Percentiles rank a stretch among this genome's conserved stretches.
These are phyloP conservation scores for Crotalaria pallida DNA, from an alignment of 306 rosid species.

Conservation along the genomic window DNA sequence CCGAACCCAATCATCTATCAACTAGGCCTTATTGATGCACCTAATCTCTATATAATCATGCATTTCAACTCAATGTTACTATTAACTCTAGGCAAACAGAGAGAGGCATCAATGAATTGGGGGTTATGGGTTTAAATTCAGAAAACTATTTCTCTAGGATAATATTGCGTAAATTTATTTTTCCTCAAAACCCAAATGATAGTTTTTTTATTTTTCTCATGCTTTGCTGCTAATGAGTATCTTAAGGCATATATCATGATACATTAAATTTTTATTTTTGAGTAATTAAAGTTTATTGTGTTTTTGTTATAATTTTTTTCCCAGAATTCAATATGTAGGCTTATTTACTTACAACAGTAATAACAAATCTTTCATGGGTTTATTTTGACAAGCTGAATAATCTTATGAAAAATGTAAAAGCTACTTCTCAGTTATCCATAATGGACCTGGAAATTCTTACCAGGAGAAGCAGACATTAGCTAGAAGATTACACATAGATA, in stretches of 20 bases:
- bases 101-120: background rate
- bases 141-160: no score
- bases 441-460: slow-evolving; percentile 23
- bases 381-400: slow-evolving; percentile 5
- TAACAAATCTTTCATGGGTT: background rate
- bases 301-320: background rate
- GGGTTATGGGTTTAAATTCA: no score
- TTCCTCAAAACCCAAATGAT: background rate
- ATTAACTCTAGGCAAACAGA: background rate
- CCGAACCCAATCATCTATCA: no score
- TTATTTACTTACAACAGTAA: background rate
- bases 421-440: slow-evolving; percentile 29
- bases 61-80: background rate
- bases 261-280: background rate
- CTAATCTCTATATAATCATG: no score
- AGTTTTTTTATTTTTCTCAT: background rate
- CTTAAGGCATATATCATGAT: no score
- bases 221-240: background rate
- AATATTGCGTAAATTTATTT: no score
- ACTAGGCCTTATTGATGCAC: no score
- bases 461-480: slow-evolving; percentile 20
- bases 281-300: background rate
- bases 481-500: slow-evolving; percentile 10
- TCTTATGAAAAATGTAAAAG: slow-evolving; percentile 19
- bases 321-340: background rate